These are phyloP conservation scores for Colletotrichum camelliae DNA, from an alignment of 2,329 filamentous ascomycete species.

Conservation along the genomic window DNA sequence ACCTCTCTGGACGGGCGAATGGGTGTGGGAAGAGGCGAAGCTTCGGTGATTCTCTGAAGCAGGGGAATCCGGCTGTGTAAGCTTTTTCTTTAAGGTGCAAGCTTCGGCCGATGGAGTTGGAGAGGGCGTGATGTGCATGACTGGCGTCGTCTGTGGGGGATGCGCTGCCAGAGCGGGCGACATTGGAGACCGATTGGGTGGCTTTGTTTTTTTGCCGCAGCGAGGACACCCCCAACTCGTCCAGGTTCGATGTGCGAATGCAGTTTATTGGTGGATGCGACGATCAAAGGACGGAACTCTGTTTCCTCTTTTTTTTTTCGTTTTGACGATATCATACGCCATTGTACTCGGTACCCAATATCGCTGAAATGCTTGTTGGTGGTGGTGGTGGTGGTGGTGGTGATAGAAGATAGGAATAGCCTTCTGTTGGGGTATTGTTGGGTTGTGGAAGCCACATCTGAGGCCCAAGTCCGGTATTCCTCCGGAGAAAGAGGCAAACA, in stretches of 20 bases:
- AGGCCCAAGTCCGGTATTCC: not conserved
- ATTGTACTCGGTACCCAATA: not conserved
- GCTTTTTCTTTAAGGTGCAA: slow-evolving; percentile 2
- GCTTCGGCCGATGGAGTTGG: slow-evolving; percentile 19
- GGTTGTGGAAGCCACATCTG: not conserved
- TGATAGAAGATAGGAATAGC: not conserved
- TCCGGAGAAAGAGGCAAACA: not conserved
- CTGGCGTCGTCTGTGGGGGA: slow-evolving; percentile 14
- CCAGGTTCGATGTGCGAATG: not conserved
- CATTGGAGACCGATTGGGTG: slow-evolving; percentile 14
- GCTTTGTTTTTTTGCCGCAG: slow-evolving; percentile 7
- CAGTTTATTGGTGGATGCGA: not conserved
- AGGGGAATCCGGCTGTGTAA: not conserved
- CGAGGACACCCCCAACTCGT: not conserved
- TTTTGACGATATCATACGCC: not conserved
- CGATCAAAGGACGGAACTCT: slow-evolving; percentile 4
- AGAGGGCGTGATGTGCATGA: slow-evolving; percentile 16
- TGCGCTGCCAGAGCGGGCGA: slow-evolving; percentile 2
- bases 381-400: not conserved
- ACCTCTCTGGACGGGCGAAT: not conserved
- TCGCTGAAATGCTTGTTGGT: not conserved
- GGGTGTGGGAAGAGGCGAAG: not conserved
- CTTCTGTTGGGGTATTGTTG: slow-evolving; percentile 1
- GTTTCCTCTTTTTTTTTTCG: not conserved
- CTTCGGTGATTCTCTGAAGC: slow-evolving; percentile 8